These are phyloP conservation scores for Xylaria sp. DNA, from an alignment of 2,329 filamentous ascomycete genomes.

Conservation along the genomic window DNA sequence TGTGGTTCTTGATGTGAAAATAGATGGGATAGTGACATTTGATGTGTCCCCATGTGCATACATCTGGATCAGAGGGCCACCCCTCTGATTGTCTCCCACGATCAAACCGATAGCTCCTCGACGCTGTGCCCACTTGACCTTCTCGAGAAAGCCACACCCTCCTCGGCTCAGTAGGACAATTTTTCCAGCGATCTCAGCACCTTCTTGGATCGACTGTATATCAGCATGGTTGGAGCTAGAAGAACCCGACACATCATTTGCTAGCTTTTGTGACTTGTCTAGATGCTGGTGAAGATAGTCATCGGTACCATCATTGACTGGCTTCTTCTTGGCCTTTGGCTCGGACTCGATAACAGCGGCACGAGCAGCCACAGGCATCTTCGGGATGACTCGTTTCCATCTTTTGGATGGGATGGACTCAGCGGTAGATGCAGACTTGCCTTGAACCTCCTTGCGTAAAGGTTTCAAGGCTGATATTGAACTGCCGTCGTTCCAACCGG, in stretches of 20 bases:
- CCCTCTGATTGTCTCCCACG: conserved; percentile 91
- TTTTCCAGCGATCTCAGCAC: conserved; percentile 92
- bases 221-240: conserved; percentile 74
- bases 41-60: conserved; percentile 97
- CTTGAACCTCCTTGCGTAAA: conserved; percentile 50
- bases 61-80: conserved; percentile 93
- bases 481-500: conserved; percentile 79
- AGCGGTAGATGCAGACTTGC: conserved; percentile 47
- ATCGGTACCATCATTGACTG: conserved; percentile 80
- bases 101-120: conserved; percentile 90
- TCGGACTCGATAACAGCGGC: conserved; percentile 42
- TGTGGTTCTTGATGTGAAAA: conserved; percentile 95
- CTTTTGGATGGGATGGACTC: conserved; percentile 49
- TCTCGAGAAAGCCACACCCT: conserved; percentile 95
- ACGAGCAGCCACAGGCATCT: conserved; percentile 48
- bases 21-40: conserved; percentile 90
- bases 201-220: conserved; percentile 90
- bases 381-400: conserved; percentile 52
- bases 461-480: conserved; percentile 58
- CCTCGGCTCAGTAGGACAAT: conserved; percentile 91
- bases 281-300: conserved; percentile 76
- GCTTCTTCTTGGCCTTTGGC: conserved; percentile 47
- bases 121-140: conserved; percentile 95
- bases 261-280: conserved; percentile 47
- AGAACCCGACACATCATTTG: conserved; percentile 50